Percentiles rank a stretch among this genome's conserved stretches.
Evolutionary conservation across 2,329 filamentous ascomycete genomes (phyloP).

Genomic region (Fusarium vanettenii): DNA sequence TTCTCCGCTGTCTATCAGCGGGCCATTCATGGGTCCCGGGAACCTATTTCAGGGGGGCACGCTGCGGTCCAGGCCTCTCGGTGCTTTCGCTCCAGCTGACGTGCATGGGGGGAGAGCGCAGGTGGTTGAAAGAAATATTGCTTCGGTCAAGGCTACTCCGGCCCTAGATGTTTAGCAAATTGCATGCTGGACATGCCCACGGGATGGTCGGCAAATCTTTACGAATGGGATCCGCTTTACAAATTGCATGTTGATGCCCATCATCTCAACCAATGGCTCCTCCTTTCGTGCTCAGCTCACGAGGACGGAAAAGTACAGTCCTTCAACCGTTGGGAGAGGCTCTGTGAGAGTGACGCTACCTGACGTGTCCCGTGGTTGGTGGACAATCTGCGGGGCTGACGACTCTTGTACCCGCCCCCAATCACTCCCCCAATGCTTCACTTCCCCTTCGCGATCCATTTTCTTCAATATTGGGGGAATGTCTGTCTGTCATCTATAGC

Average conservation of each 20-base stretch:
- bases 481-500: constrained; percentile 2
- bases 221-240: background rate
- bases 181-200: background rate
- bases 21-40: constrained; percentile 29
- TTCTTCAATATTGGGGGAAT: constrained; percentile 39
- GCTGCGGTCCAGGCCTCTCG: constrained; percentile 14
- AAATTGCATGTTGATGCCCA: background rate
- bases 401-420: constrained; percentile 34
- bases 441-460: constrained; percentile 8
- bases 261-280: background rate
- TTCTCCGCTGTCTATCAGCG: constrained; percentile 23
- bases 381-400: constrained; percentile 37
- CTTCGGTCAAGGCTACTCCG: background rate
- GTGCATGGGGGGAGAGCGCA: background rate
- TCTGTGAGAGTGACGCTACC: constrained; percentile 15
- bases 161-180: background rate
- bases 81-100: background rate
- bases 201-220: background rate
- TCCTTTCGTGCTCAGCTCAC: background rate
- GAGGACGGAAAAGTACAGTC: background rate
- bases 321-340: constrained; percentile 14
- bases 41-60: constrained; percentile 26
- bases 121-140: background rate
- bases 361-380: constrained; percentile 32
- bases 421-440: constrained; percentile 36